phyloP scores from a whole-genome alignment of 1,284 basidiomycete species.

The Farysia itapuensis region DNA sequence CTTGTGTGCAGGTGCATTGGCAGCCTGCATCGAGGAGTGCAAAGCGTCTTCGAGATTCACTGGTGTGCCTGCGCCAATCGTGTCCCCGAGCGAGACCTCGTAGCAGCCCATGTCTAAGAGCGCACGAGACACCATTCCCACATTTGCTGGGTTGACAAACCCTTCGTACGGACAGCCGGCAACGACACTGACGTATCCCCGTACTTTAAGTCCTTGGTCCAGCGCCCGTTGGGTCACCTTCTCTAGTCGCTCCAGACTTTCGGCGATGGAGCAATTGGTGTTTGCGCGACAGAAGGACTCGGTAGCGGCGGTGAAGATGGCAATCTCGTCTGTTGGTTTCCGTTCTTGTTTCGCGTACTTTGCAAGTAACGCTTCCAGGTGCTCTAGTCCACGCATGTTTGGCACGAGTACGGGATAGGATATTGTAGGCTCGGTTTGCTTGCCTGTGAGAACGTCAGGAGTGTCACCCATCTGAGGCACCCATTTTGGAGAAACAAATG shows the following conservation, averaged over 20 bases:
- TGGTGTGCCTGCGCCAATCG: slow-evolving; percentile 83
- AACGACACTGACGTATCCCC: slow-evolving; percentile 81
- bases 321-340: slow-evolving; percentile 75
- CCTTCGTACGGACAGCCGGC: slow-evolving; percentile 81
- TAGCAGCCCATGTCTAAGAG: slow-evolving; percentile 89
- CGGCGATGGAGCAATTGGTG: slow-evolving; percentile 74
- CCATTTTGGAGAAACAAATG: slow-evolving; percentile 80
- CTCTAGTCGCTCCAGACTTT: slow-evolving; percentile 71
- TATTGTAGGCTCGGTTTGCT: slow-evolving; percentile 66
- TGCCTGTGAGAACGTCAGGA: slow-evolving; percentile 65
- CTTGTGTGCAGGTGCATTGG: neutral
- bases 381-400: slow-evolving; percentile 69
- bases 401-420: slow-evolving; percentile 84
- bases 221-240: slow-evolving; percentile 70
- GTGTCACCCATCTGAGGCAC: slow-evolving; percentile 66
- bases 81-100: slow-evolving; percentile 88
- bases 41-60: slow-evolving; percentile 70
- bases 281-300: slow-evolving; percentile 82
- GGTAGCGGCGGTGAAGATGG: slow-evolving; percentile 85
- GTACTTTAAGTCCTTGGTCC: slow-evolving; percentile 70
- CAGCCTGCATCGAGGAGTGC: slow-evolving; percentile 67
- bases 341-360: neutral
- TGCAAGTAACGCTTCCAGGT: slow-evolving; percentile 22
- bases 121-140: slow-evolving; percentile 72
- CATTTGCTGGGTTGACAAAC: slow-evolving; percentile 69